Base-by-base conservation (phyloP, 1,284 basidiomycete species). In the Ceratobasidium theobromae region DNA sequence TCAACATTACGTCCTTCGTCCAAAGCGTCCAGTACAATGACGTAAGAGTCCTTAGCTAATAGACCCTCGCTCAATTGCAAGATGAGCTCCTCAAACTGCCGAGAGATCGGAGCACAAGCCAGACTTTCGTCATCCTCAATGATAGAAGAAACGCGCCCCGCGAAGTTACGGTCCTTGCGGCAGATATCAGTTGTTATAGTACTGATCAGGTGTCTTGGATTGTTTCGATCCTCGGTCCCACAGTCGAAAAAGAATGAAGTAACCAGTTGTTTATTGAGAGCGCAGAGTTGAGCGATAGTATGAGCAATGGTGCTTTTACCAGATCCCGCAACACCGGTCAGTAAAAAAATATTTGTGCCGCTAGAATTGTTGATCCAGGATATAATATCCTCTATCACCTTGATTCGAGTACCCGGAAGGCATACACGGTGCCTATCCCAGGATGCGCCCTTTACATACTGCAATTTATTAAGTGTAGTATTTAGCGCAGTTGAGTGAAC, bases 241-340 rank as follows among this genome's bases (percentile, higher is more conserved):
- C n/a, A n/a, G n/a, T n/a, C n/a, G n/a, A n/a, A n/a, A n/a, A n/a
- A n/a, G n/a, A n/a, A n/a, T n/a, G 5, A 46, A 55, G 14, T 67
- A 67, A 55, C 21, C 35, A 33, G 1, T 38, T 40, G 0, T 27
- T 6, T 9, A 53, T 14, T 11, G 5, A 11, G 18, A 32, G n/a
- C n/a, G n/a, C n/a, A 53, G 16, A 5, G 45, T 3, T 40, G 45
- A 25, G 54, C 55, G 4, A 67, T 5, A 0, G 54, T 52, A 27
- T 67, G 54, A 1, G 66, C 54, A 11, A 67, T 33, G 0, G 55
- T 35, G 0, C 53, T 45, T 38, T 67, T 67, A 16, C 66, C n/a
- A n/a, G n/a, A n/a, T n/a, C n/a, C n/a, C n/a, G n/a, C n/a, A n/a
- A n/a, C n/a, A n/a, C n/a, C n/a, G 5, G 48, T 58, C 14, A 67